Evolutionary conservation across 2,329 filamentous ascomycete species (phyloP), one percentile per base, ranked within the genome.

Genomic region (Hypocrella siamensis): DNA sequence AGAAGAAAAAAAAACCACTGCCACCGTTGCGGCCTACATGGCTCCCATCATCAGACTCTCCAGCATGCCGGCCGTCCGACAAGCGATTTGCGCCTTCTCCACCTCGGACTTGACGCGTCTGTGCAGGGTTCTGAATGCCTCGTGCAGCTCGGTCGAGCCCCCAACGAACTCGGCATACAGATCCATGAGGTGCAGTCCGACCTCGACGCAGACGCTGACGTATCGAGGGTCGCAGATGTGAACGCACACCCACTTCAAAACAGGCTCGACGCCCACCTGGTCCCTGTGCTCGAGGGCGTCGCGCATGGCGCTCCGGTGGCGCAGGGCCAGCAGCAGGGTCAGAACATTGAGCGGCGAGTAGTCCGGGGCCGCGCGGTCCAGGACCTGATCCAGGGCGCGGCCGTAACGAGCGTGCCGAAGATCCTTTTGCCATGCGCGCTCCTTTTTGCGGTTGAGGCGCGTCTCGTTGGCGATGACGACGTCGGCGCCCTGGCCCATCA

Each of bases 41-140:
- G 15, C 19, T 5, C 25, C 26, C 30, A 48, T 40, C 40, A 79
- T 71, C 40, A 74, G 40, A 30, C 59, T 79, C 44, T 88, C 82
- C 40, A 96, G 57, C 86, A 96, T 94, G 3, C 88, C 90, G 42
- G 70, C 70, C 9, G 83, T 86, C 56, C 80, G 75, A 43, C 73
- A 77, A 2, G 88, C 86, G 47, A 80, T 67, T 56, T 93, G 81
- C 16, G 84, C 82, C 46, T 79, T 75, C 53, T 92, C 83, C 9
- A 86, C 79, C 52, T 90, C 82, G 26, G 70, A 61, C 39, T 72
- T 68, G 15, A 96, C 88, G 25, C 76, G 65, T 28, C 67, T 60
- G 48, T 79, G 74, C 40, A 94, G 61, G 30, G 63, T 64, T 43
- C 71, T 66, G 46, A 96, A 75, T 30, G 76, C 65, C 31, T 65